phyloP scores from a whole-genome alignment of 1,284 basidiomycete genomes.

The Kwoniella shivajii region DNA sequence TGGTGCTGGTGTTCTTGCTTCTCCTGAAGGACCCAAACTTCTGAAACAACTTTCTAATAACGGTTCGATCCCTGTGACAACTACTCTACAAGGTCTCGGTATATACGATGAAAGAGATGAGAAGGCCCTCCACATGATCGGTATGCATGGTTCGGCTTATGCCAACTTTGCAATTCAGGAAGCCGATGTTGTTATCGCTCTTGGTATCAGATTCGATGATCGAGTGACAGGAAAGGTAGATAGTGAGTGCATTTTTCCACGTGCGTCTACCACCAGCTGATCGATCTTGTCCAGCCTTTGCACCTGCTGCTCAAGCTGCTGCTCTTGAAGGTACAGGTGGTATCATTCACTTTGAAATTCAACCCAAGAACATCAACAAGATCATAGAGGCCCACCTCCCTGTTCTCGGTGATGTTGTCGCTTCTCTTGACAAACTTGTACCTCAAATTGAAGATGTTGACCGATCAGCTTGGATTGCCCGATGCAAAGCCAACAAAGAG shows the following conservation, averaged over 20 bases:
- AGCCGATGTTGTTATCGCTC: conserved; percentile 95
- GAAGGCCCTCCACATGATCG: conserved; percentile 92
- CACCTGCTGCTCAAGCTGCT: conserved; percentile 84
- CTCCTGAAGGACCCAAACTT: conserved; percentile 78
- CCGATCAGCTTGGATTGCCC: conserved; percentile 76
- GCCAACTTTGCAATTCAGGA: conserved; percentile 97
- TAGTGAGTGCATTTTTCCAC: conserved; percentile 48
- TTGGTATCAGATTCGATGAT: conserved; percentile 96
- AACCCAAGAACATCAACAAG: conserved; percentile 99
- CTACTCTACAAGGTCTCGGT: conserved; percentile 93
- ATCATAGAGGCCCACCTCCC: conserved; percentile 94
- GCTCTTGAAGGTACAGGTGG: conserved; percentile 85
- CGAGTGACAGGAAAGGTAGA: conserved; percentile 93
- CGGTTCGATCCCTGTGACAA: conserved; percentile 95
- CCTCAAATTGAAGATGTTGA: conserved; percentile 70
- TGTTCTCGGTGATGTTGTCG: conserved; percentile 87
- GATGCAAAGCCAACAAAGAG: conserved; percentile 83
- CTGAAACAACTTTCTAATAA: conserved; percentile 77
- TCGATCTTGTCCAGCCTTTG: conserved; percentile 62
- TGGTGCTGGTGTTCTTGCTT: conserved; percentile 86
- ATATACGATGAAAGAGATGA: conserved; percentile 90
- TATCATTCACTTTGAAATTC: conserved; percentile 98
- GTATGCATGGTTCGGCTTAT: conserved; percentile 98
- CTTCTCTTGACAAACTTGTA: conserved; percentile 78
- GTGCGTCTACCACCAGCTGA: not conserved